phyloP scores from a whole-genome alignment of 305 asterid genomes.

The Solanum chacoense region DNA sequence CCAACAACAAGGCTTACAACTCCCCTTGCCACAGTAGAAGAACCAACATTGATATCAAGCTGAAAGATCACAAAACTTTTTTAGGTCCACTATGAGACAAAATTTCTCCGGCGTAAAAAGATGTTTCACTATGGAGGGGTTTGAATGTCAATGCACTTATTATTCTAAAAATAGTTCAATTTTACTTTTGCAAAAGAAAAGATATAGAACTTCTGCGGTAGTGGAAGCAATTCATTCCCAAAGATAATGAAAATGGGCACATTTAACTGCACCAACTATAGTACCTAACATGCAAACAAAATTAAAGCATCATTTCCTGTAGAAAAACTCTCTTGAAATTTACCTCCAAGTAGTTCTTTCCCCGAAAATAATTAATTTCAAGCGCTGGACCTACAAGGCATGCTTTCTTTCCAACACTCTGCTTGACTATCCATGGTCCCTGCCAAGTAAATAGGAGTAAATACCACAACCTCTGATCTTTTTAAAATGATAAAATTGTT shows the following conservation, averaged over 20 bases:
- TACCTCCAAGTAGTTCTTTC: constrained; percentile 98
- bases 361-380: constrained; percentile 78
- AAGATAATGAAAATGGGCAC: background rate
- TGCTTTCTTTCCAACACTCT: constrained; percentile 94
- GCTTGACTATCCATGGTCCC: constrained; percentile 98
- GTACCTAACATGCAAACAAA: background rate
- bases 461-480: background rate
- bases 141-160: background rate
- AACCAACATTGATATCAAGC: constrained; percentile 90
- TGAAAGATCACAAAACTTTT: constrained; percentile 13
- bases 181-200: background rate
- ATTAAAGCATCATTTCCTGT: background rate
- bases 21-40: constrained; percentile 96
- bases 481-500: background rate
- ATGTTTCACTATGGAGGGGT: background rate
- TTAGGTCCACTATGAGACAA: background rate
- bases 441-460: constrained; percentile 15
- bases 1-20: constrained; percentile 97
- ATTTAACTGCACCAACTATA: background rate
- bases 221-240: background rate
- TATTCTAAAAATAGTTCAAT: background rate
- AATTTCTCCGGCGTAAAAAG: background rate
- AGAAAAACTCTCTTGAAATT: constrained; percentile 6
- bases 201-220: background rate
- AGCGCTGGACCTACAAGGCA: constrained; percentile 96